phyloP scores from a whole-genome alignment of 768 basidiomycete genomes.

The Lactifluus echinatus region DNA sequence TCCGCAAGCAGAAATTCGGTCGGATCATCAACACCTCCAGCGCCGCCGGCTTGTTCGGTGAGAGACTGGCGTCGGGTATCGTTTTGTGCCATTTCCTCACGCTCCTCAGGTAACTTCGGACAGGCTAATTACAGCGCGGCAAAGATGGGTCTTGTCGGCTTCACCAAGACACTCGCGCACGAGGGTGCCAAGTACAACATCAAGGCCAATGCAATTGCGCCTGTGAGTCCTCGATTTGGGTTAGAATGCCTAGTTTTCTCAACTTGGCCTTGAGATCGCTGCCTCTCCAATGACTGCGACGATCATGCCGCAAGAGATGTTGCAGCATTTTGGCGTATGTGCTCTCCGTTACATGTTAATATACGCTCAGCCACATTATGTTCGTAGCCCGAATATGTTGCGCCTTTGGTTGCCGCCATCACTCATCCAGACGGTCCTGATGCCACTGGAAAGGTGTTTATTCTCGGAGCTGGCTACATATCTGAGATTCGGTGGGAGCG shows the following conservation, averaged over 20 bases:
- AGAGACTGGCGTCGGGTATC: neutral
- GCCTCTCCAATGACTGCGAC: slow-evolving; percentile 96
- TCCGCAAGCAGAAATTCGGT: slow-evolving; percentile 92
- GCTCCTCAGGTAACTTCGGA: slow-evolving; percentile 73
- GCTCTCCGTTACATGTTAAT: neutral
- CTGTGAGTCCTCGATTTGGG: slow-evolving; percentile 41
- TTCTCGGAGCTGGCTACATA: slow-evolving; percentile 87
- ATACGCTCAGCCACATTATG: neutral
- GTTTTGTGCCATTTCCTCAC: neutral
- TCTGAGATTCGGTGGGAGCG: slow-evolving; percentile 93
- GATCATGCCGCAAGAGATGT: slow-evolving; percentile 88
- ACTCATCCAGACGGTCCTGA: slow-evolving; percentile 79
- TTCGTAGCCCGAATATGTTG: slow-evolving; percentile 76
- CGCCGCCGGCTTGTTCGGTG: slow-evolving; percentile 89
- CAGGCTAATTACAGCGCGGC: slow-evolving; percentile 98
- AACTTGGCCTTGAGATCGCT: slow-evolving; percentile 52
- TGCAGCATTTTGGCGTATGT: slow-evolving; percentile 70
- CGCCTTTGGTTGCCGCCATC: slow-evolving; percentile 84
- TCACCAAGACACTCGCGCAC: slow-evolving; percentile 85
- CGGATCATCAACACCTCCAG: slow-evolving; percentile 92
- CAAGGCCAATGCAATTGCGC: slow-evolving; percentile 79
- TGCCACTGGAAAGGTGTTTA: slow-evolving; percentile 76
- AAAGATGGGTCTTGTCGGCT: slow-evolving; percentile 91
- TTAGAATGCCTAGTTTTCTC: neutral
- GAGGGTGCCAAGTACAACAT: slow-evolving; percentile 94